Percentiles rank a stretch among this genome's conserved stretches.
Evolutionary conservation across 208 protist species (phyloP).

Genomic region (Leishmania guyanensis): DNA sequence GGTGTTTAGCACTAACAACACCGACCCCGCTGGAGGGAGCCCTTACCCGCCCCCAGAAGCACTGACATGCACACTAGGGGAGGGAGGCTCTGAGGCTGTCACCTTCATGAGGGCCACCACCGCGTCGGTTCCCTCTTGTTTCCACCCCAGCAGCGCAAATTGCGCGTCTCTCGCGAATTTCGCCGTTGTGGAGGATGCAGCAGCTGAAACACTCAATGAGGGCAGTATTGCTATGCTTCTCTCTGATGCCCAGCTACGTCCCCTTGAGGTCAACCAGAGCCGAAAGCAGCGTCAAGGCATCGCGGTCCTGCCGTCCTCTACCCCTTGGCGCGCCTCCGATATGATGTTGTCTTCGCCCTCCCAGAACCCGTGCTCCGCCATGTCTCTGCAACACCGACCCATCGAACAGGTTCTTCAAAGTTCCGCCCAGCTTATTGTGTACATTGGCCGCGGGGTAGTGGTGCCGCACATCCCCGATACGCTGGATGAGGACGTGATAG

Average conservation of each 20-base stretch:
- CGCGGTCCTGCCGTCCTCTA: neutral
- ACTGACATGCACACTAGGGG: neutral
- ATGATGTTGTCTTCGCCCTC: neutral
- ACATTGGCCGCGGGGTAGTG: slow-evolving; percentile 40
- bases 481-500: slow-evolving; percentile 43
- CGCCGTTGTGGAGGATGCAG: neutral
- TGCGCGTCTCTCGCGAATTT: neutral
- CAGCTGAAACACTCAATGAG: neutral
- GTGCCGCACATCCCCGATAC: slow-evolving; percentile 42
- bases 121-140: neutral
- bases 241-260: too few relatives aligned
- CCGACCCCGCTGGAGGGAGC: too few relatives aligned
- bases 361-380: neutral
- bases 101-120: neutral
- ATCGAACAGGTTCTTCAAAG: slow-evolving; percentile 38
- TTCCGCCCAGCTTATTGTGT: slow-evolving; percentile 34
- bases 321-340: neutral
- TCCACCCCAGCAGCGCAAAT: neutral
- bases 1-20: neutral
- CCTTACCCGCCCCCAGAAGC: neutral
- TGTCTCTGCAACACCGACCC: slow-evolving; percentile 1
- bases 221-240: neutral
- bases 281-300: neutral
- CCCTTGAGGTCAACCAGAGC: neutral
- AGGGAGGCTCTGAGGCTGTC: neutral